phyloP scores from a whole-genome alignment of 495 filamentous ascomycete genomes.

The Aspergillus kassunensis region DNA sequence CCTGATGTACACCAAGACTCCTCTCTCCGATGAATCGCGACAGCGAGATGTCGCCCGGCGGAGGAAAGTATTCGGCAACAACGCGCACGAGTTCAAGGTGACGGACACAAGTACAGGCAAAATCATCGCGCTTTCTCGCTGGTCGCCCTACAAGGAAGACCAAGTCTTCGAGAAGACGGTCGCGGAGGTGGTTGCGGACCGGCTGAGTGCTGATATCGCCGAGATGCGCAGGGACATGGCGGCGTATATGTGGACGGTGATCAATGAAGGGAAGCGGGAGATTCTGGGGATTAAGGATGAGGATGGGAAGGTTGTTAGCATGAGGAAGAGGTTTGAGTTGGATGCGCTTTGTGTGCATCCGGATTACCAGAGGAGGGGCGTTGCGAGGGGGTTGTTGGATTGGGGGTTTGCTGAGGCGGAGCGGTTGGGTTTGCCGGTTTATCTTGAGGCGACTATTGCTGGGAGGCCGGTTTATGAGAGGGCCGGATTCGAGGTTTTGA shows the following conservation, averaged over 20 bases:
- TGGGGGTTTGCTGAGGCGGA: constrained; percentile 51
- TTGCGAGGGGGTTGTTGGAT: constrained; percentile 43
- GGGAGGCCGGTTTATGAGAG: constrained; percentile 52
- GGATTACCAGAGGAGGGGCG: neutral
- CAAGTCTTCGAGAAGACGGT: constrained; percentile 8
- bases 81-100: constrained; percentile 9
- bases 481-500: constrained; percentile 46
- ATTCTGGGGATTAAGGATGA: neutral
- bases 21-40: too few species aligned
- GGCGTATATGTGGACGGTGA: neutral
- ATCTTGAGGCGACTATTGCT: constrained; percentile 50
- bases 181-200: constrained; percentile 6
- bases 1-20: too few species aligned
- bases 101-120: constrained; percentile 15
- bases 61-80: too few species aligned
- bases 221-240: constrained; percentile 3
- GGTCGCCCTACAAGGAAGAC: constrained; percentile 18
- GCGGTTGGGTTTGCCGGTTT: constrained; percentile 39
- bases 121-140: constrained; percentile 23
- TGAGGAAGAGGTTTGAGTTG: neutral
- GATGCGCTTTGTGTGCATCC: neutral
- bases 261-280: constrained; percentile 1
- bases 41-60: too few species aligned
- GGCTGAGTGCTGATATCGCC: neutral
- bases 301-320: neutral